Evolutionary conservation across 805 yeast species (phyloP).

Genomic region (Lipomyces lipofer): DNA sequence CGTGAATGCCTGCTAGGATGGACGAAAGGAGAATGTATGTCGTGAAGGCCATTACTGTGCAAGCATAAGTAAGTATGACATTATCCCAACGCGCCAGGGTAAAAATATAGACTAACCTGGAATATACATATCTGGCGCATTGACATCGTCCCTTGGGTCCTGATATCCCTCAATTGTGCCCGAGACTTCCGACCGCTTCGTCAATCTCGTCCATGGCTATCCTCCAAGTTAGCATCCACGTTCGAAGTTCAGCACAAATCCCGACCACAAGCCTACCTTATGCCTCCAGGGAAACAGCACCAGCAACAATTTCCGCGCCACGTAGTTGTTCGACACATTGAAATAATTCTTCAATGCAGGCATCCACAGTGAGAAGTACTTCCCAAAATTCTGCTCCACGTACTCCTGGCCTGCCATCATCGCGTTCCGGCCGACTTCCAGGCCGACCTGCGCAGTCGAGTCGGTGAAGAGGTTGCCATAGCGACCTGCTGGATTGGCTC

Average conservation of each 20-base stretch:
- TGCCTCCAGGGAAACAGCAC: slow-evolving; percentile 85
- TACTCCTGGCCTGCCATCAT: slow-evolving; percentile 78
- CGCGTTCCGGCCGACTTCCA: slow-evolving; percentile 85
- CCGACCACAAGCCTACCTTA: slow-evolving; percentile 60
- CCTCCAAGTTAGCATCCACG: neutral
- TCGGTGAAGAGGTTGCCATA: slow-evolving; percentile 57
- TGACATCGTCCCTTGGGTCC: slow-evolving; percentile 80
- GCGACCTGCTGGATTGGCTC: slow-evolving; percentile 11
- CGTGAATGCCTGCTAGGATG: slow-evolving; percentile 77
- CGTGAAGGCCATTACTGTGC: slow-evolving; percentile 74
- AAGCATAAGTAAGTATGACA: neutral
- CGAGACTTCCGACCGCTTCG: slow-evolving; percentile 42
- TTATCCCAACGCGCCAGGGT: neutral
- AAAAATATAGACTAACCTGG: slow-evolving; percentile 48
- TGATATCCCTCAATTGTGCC: slow-evolving; percentile 53
- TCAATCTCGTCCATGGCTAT: slow-evolving; percentile 33
- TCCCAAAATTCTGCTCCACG: slow-evolving; percentile 66
- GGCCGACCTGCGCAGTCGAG: slow-evolving; percentile 79
- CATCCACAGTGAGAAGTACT: slow-evolving; percentile 47
- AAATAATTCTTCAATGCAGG: slow-evolving; percentile 77
- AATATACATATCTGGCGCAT: slow-evolving; percentile 95
- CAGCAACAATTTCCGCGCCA: slow-evolving; percentile 65
- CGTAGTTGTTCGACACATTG: slow-evolving; percentile 88
- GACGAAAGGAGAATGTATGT: slow-evolving; percentile 87
- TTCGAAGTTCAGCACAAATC: slow-evolving; percentile 6